phyloP scores from a whole-genome alignment of 495 filamentous ascomycete species.

The Recurvomyces mirabilis region DNA sequence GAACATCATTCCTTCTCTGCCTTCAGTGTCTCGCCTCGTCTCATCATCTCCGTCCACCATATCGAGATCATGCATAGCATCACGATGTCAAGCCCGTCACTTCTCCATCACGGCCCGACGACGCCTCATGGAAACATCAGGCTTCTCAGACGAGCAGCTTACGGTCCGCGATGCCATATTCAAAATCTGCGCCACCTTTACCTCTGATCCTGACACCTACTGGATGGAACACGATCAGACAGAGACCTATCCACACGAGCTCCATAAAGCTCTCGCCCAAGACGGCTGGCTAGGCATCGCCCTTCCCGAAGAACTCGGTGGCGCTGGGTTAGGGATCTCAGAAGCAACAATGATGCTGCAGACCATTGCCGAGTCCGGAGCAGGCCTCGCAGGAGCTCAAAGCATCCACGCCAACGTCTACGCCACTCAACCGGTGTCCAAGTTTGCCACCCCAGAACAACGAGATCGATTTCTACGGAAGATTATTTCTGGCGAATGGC shows the following conservation, averaged over 20 bases:
- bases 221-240: constrained; percentile 60
- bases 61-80: neutral
- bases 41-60: neutral
- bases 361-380: constrained; percentile 64
- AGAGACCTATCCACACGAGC: constrained; percentile 57
- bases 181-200: constrained; percentile 50
- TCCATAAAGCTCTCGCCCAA: constrained; percentile 63
- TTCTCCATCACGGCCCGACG: constrained; percentile 30
- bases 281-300: constrained; percentile 80
- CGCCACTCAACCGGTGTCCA: constrained; percentile 63
- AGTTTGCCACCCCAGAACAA: constrained; percentile 54
- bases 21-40: too few relatives aligned
- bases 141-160: constrained; percentile 61
- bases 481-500: constrained; percentile 55
- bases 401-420: constrained; percentile 69
- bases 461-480: constrained; percentile 50
- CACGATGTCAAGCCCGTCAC: constrained; percentile 10
- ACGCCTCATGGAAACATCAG: constrained; percentile 56
- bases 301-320: constrained; percentile 59
- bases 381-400: constrained; percentile 68
- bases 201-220: constrained; percentile 50
- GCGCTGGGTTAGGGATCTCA: constrained; percentile 63
- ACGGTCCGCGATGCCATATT: constrained; percentile 59
- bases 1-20: neutral
- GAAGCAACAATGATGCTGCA: constrained; percentile 83